Evolutionary conservation across 441 rosid genomes (phyloP).

Genomic region (Theobroma grandiflorum): DNA sequence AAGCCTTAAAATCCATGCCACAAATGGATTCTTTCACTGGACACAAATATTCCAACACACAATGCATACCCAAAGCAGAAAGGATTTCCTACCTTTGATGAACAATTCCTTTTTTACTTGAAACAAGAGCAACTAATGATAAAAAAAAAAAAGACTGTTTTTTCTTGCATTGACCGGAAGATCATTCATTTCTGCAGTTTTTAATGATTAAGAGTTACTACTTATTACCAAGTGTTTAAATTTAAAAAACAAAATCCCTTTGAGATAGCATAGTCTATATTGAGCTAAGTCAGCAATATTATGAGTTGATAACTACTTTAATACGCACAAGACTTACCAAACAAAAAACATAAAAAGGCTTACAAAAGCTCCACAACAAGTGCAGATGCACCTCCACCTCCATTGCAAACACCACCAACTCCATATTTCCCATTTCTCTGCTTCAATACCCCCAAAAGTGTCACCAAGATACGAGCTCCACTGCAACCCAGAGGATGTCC

Average conservation of each 20-base stretch:
- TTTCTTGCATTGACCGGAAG: background rate
- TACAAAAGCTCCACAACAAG: conserved; percentile 80
- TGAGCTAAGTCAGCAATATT: background rate
- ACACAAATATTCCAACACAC: too few species aligned
- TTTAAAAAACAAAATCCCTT: background rate
- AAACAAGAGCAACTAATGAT: too few species aligned
- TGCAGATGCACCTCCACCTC: conserved; percentile 99
- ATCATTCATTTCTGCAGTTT: background rate
- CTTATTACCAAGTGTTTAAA: background rate
- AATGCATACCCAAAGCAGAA: too few species aligned
- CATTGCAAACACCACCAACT: conserved; percentile 94
- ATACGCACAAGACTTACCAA: conserved; percentile 32
- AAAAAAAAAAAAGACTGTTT: too few species aligned
- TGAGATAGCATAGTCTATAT: background rate
- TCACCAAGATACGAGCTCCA: conserved; percentile 91
- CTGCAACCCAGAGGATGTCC: conserved; percentile 99
- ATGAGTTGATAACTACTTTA: background rate
- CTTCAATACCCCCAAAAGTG: conserved; percentile 91
- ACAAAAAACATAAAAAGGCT: conserved; percentile 21
- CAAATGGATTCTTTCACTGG: too few species aligned
- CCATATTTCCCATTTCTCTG: conserved; percentile 79
- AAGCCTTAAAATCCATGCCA: too few species aligned
- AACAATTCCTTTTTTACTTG: too few species aligned
- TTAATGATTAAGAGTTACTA: background rate
- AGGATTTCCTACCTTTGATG: too few species aligned